phyloP scores from a whole-genome alignment of 805 yeast species.

The Yarrowia osloensis region DNA sequence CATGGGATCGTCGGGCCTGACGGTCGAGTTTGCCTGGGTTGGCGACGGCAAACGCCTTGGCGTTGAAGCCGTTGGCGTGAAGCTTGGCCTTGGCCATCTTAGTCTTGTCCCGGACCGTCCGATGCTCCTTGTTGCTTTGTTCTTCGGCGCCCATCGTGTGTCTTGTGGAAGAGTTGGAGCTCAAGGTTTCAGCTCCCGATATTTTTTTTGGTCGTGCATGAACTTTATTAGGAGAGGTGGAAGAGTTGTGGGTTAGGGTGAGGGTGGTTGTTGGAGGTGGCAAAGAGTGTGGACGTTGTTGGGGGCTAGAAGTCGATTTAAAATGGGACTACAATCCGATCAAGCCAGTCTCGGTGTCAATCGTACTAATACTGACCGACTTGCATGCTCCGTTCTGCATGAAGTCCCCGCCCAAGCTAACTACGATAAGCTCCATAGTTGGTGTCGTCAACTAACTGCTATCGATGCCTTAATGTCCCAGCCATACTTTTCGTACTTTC shows the following conservation, averaged over 20 bases:
- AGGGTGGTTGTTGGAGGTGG: neutral
- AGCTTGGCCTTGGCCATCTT: constrained; percentile 80
- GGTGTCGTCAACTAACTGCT: no score
- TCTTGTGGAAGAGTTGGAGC: neutral
- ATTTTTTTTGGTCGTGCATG: constrained; percentile 8
- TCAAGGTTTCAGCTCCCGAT: neutral
- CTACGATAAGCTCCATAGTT: no score
- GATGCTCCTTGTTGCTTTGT: constrained; percentile 81
- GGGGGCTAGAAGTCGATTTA: no score
- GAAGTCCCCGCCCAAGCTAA: no score
- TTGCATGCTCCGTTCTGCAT: no score
- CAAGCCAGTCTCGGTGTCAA: no score
- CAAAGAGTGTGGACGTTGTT: no score
- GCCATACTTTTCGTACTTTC: no score
- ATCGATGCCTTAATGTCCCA: no score
- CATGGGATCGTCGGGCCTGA: constrained; percentile 82
- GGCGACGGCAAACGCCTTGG: constrained; percentile 78
- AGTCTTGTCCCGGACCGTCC: constrained; percentile 55
- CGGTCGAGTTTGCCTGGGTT: constrained; percentile 85
- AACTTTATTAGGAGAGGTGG: neutral
- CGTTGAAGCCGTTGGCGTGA: constrained; percentile 83
- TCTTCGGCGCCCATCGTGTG: constrained; percentile 42
- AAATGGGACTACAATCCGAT: no score
- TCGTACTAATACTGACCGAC: no score
- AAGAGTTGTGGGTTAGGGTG: neutral